Percentiles rank a stretch among this genome's conserved stretches.
phyloP scores from a whole-genome alignment of 2,329 filamentous ascomycete species.

The Nothophoma quercina region DNA sequence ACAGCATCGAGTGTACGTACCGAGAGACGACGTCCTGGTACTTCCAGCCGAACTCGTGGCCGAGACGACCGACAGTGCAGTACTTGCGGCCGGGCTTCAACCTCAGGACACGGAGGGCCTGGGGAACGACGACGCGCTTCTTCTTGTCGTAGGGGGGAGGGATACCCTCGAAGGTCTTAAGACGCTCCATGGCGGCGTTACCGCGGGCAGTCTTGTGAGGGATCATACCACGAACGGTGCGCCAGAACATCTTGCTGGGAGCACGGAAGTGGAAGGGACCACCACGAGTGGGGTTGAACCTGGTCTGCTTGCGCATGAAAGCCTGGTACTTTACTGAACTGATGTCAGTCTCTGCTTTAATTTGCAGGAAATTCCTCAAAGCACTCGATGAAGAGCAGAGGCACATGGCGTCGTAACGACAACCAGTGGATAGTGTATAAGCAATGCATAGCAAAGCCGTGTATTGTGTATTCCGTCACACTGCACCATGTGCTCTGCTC shows the following conservation, averaged over 20 bases:
- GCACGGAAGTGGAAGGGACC: constrained; percentile 99
- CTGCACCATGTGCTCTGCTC: constrained; percentile 25
- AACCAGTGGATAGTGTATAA: constrained; percentile 15
- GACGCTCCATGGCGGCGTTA: constrained; percentile 93
- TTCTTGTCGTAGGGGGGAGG: constrained; percentile 99
- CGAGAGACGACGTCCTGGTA: constrained; percentile 99
- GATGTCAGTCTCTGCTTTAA: constrained; percentile 21
- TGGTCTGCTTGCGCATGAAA: constrained; percentile 99
- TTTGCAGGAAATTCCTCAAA: constrained; percentile 37
- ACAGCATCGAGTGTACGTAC: constrained; percentile 64
- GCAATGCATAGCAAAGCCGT: constrained; percentile 13
- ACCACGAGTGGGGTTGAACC: constrained; percentile 99
- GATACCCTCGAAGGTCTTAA: constrained; percentile 99
- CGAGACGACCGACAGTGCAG: constrained; percentile 98
- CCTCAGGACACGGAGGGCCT: constrained; percentile 94
- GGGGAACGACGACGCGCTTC: constrained; percentile 99
- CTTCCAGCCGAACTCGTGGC: constrained; percentile 99
- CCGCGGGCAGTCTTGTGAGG: constrained; percentile 99
- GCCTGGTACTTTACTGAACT: constrained; percentile 98
- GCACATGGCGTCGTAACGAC: constrained; percentile 11
- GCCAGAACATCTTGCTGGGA: constrained; percentile 99
- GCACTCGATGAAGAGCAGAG: constrained; percentile 18
- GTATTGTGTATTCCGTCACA: constrained; percentile 18
- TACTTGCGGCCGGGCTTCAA: constrained; percentile 99
- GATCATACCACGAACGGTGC: constrained; percentile 99